Percentiles rank a stretch among this genome's conserved stretches.
Conservation (phyloP, 176 grass and related monocot genomes). For the Oryza officinalis region DNA sequence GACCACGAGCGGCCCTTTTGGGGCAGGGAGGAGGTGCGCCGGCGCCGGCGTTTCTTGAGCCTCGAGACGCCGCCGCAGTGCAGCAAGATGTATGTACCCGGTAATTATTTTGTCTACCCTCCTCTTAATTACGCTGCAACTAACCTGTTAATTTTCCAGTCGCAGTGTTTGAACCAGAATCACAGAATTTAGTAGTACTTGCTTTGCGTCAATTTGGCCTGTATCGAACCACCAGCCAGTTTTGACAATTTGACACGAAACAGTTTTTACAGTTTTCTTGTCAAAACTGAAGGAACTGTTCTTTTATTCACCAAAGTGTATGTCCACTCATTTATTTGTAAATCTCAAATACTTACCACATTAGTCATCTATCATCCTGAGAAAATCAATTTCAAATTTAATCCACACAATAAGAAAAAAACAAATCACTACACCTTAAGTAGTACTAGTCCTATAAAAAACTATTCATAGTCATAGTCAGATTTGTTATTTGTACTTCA, state of each 20-base stretch:
- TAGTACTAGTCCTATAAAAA: too few species aligned
- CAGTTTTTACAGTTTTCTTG: background rate
- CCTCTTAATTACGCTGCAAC: background rate
- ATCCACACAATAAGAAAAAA: too few species aligned
- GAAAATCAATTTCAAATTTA: too few species aligned
- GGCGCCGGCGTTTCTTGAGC: background rate
- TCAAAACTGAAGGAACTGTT: background rate
- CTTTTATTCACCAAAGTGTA: too few species aligned
- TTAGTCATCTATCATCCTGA: too few species aligned
- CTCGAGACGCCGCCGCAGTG: constrained; percentile 31
- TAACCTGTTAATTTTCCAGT: background rate
- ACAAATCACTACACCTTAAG: too few species aligned
- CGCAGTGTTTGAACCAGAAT: background rate
- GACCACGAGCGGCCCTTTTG: background rate
- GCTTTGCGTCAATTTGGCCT: background rate
- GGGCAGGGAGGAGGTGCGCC: background rate
- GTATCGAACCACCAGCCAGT: background rate
- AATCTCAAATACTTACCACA: too few species aligned
- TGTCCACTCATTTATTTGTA: too few species aligned
- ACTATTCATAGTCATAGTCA: too few species aligned
- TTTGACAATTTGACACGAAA: too few species aligned
- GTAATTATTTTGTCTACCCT: constrained; percentile 36
- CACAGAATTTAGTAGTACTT: background rate
- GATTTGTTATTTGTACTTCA: too few species aligned
- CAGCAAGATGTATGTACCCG: constrained; percentile 76